Evolutionary conservation across 495 filamentous ascomycete genomes (phyloP), one percentile per base, ranked within the genome.

Genomic region (Aspergillus sparsus): DNA sequence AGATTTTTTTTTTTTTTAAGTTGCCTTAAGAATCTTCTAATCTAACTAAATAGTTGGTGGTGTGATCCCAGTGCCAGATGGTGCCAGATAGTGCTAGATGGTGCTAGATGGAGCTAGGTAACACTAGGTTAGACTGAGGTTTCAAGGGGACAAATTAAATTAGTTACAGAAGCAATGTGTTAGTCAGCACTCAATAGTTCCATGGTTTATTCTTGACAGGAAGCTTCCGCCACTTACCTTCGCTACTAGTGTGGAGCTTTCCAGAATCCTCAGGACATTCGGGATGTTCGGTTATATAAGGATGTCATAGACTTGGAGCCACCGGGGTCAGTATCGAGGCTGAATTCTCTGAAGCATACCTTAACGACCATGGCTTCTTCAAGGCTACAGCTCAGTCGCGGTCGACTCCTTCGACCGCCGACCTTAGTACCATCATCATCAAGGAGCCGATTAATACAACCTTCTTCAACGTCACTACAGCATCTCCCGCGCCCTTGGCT

Each of bases 231-330:
- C 73, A 77, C 71, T 76, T 60, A 71, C 37, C 62, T 53, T 60
- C 42, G 13, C 1, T 41, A 13, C 35, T 18, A 45, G n/a, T 35
- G 73, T 78, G 75, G 75, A 75, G 65, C 71, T 62, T 78, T 78
- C 75, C 68, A 76, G 75, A 78, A 78, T 62, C 66, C 44, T 74
- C 75, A 60, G 64, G 73, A 71, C 62, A 68, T 53, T 60, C 62
- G 63, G 58, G 57, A 46, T 49, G 36, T 32, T 53, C 46, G 56
- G 60, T 49, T 66, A 69, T 62, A 61, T 66, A 70, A 67, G 51
- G 53, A 62, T 55, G 42, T 41, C 33, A 36, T 52, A 50, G 44
- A 49, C 53, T 55, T 31, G 1, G 0, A 27, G 8, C 16, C 49
- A 33, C 27, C 37, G 36, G 27, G 46, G 4, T 21, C 7, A 9